Base-by-base conservation (phyloP, 768 basidiomycete genomes). In the Suillus tomentosus region DNA sequence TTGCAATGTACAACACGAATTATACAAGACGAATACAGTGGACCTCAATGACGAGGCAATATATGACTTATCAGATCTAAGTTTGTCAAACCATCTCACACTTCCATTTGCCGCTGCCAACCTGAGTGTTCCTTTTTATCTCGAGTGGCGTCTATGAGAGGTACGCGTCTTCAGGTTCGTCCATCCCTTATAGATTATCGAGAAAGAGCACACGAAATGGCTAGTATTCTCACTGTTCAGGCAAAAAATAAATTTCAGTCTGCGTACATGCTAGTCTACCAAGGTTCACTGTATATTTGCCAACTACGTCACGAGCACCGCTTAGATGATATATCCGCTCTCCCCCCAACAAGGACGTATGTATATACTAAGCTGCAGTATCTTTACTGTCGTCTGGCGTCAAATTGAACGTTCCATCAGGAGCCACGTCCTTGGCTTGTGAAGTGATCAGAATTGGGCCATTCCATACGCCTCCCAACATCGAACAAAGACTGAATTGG, bases 1-100 rank as follows among this genome's bases (percentile, higher is more conserved):
- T 58, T 58, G 24, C 57, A 58, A 58, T 58, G 57, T 58, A 58
- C 57, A 58, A 58, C 39, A 58, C 5, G 10, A 58, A 42, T 27
- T 27, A 40, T 58, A 27, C 57, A 58, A 58, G 57, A 27, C 10
- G 55, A 40, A 57, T 36, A 3, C 34, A 57, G 24, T 58, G 40
- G 40, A 58, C 39, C 57, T 58, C 39, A 27, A 58, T 31, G 53
- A 54, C 53, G 53, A 54, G 53, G 53, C 53, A 0, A 54, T 34
- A 19, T 54, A 54, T 54, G 31, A 8, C 17, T 27, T 31, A 9
- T 34, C 27, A 10, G 8, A 53, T 53, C 51, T 34, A 53, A 53
- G 17, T 53, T 19, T 31, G 17, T 31, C 31, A 17, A 53, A 31
- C 15, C 27, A 27, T 51, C 50, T 31, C 24, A 31, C 27, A 53